These are phyloP conservation scores for Spathaspora boniae DNA, from an alignment of 805 yeast species.

Conservation along the genomic window DNA sequence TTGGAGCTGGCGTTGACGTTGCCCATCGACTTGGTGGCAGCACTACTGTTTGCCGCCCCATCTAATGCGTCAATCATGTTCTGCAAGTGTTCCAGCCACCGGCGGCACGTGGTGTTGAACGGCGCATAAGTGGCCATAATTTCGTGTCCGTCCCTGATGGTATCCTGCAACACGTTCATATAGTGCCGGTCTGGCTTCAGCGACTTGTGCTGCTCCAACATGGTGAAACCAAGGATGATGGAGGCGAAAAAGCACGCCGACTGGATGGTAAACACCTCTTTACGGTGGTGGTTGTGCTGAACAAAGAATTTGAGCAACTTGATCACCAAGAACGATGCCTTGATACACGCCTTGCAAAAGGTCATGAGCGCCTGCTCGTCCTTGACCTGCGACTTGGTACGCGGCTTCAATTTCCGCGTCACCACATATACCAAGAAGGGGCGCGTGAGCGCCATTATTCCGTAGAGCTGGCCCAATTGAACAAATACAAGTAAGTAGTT, in stretches of 20 bases:
- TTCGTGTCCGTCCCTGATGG: slow-evolving; percentile 4
- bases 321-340: slow-evolving; percentile 32
- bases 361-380: slow-evolving; percentile 12
- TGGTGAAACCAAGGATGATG: slow-evolving; percentile 5
- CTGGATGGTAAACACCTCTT: slow-evolving; percentile 27
- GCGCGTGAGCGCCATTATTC: slow-evolving; percentile 30
- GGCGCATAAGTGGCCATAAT: not conserved
- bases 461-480: slow-evolving; percentile 32
- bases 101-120: slow-evolving; percentile 5
- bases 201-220: slow-evolving; percentile 5
- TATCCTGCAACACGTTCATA: slow-evolving; percentile 4
- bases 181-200: slow-evolving; percentile 5
- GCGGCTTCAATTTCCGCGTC: slow-evolving; percentile 9
- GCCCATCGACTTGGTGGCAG: too few species aligned
- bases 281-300: slow-evolving; percentile 25
- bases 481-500: slow-evolving; percentile 24
- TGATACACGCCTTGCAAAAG: slow-evolving; percentile 35
- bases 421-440: slow-evolving; percentile 37
- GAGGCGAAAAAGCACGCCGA: slow-evolving; percentile 6
- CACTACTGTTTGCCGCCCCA: too few species aligned
- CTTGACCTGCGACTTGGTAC: slow-evolving; percentile 13
- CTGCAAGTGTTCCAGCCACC: slow-evolving; percentile 5
- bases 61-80: slow-evolving; percentile 6
- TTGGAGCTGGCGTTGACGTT: not conserved
- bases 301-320: slow-evolving; percentile 24